Percentiles rank a stretch among this genome's conserved stretches.
phyloP scores from a whole-genome alignment of 2,329 filamentous ascomycete genomes.

The Botryotinia calthae region DNA sequence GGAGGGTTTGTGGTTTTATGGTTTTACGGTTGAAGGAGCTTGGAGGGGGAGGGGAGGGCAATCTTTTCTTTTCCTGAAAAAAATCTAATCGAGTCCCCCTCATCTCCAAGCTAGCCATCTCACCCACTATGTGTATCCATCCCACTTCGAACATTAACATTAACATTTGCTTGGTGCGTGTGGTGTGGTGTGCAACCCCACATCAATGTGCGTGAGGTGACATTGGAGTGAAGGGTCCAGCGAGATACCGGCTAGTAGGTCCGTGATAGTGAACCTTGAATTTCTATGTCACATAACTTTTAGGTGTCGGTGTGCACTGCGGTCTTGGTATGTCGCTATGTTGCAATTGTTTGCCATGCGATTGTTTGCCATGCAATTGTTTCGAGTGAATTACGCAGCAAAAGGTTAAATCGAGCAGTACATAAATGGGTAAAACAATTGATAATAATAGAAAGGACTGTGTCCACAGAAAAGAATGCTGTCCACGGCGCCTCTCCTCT shows the following conservation, averaged over 20 bases:
- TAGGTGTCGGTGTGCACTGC: background rate
- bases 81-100: background rate
- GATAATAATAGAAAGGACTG: background rate
- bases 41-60: background rate
- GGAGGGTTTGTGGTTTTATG: too few relatives aligned
- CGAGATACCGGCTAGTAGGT: background rate
- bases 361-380: background rate
- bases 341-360: background rate
- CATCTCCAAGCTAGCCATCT: background rate
- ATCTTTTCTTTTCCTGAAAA: background rate
- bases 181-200: background rate
- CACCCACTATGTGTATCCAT: background rate
- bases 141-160: too few relatives aligned
- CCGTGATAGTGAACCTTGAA: background rate
- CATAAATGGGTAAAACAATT: background rate
- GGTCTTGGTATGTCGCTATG: background rate
- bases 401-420: background rate
- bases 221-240: background rate
- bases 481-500: too few relatives aligned
- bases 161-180: background rate
- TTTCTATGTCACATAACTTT: background rate
- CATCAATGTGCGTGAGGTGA: background rate
- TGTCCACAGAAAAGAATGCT: too few relatives aligned
- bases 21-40: background rate
- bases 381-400: background rate